Evolutionary conservation across 1,284 basidiomycete species (phyloP).

Genomic region (Apiotrichum laibachii): DNA sequence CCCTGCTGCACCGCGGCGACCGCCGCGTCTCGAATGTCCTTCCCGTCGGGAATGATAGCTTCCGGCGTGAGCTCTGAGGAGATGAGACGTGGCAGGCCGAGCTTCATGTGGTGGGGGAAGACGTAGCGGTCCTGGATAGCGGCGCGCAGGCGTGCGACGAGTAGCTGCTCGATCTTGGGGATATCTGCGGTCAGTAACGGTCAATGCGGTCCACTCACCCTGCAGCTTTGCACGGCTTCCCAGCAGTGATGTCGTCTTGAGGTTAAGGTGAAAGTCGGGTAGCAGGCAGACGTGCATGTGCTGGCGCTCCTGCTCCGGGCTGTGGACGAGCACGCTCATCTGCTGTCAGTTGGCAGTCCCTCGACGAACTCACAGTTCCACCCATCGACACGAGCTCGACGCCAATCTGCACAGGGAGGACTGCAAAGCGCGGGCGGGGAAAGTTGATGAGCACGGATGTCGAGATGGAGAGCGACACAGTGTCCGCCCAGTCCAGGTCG

Average conservation of each 20-base stretch:
- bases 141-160: constrained; percentile 54
- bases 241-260: constrained; percentile 56
- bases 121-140: constrained; percentile 56
- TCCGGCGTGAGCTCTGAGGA: constrained; percentile 10
- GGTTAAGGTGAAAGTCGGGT: constrained; percentile 58
- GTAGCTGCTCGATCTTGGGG: constrained; percentile 60
- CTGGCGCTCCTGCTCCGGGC: constrained; percentile 40
- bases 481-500: constrained; percentile 58
- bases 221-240: constrained; percentile 59
- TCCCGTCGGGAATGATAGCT: constrained; percentile 11
- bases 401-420: constrained; percentile 57
- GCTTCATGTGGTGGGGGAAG: constrained; percentile 54
- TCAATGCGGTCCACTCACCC: constrained; percentile 26
- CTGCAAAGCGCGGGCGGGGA: constrained; percentile 58
- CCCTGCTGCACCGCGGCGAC: constrained; percentile 12
- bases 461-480: constrained; percentile 55
- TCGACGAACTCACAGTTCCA: constrained; percentile 52
- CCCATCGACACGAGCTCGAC: constrained; percentile 57
- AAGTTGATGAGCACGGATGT: constrained; percentile 60
- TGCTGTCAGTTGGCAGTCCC: constrained; percentile 19
- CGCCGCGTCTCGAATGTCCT: constrained; percentile 15
- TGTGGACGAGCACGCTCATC: constrained; percentile 45
- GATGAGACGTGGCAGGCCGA: constrained; percentile 53
- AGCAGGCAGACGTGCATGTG: constrained; percentile 56
- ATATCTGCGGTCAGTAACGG: constrained; percentile 50